Conservation (phyloP, 148 eudicot genomes). For the Mesembryanthemum crystallinum region DNA sequence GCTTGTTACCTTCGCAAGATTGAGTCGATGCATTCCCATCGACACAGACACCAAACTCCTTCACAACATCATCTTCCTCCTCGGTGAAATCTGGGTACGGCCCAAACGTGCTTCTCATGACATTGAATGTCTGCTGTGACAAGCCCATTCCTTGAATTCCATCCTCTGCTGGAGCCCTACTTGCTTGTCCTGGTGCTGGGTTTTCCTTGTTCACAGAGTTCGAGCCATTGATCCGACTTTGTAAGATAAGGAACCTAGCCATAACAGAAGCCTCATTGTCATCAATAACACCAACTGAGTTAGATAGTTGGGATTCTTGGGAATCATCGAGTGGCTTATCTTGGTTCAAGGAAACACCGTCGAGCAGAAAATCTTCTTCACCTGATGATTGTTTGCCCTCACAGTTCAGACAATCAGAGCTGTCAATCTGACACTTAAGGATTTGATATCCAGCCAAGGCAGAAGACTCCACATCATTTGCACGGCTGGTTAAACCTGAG, state of each 20-base stretch:
- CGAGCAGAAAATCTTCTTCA: conserved; percentile 1
- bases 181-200: conserved; percentile 5
- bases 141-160: conserved; percentile 14
- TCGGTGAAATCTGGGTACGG: conserved; percentile 24
- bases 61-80: conserved; percentile 25
- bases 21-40: conserved; percentile 13
- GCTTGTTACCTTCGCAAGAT: conserved; percentile 18
- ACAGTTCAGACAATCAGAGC: not conserved
- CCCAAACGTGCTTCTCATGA: conserved; percentile 24
- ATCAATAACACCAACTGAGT: conserved; percentile 32
- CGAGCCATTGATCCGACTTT: conserved; percentile 37
- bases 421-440: conserved; percentile 24
- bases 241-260: conserved; percentile 59
- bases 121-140: conserved; percentile 13
- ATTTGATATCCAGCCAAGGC: conserved; percentile 43
- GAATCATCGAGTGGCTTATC: conserved; percentile 14
- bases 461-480: conserved; percentile 42
- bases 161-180: conserved; percentile 9
- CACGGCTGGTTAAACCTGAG: not conserved
- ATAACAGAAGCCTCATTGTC: conserved; percentile 57
- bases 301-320: conserved; percentile 28
- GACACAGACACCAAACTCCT: conserved; percentile 21
- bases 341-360: not conserved
- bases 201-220: conserved; percentile 21
- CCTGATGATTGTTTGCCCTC: conserved; percentile 10